Conservation (phyloP, 1,139 yeast genomes). For the Geotrichum citri-aurantii region DNA sequence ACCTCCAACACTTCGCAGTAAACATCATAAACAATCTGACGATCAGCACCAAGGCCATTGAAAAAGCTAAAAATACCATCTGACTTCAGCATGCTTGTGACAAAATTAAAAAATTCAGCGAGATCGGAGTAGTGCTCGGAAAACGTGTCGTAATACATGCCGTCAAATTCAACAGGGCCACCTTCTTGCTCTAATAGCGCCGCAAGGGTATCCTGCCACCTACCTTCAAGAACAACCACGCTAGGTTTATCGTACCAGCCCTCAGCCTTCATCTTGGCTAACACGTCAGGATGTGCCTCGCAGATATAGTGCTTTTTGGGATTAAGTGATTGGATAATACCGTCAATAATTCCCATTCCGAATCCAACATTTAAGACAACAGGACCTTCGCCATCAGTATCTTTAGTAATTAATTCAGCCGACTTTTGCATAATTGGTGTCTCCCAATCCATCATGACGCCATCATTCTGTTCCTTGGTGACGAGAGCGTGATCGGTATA, state of each 20-base stretch:
- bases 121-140: constrained; percentile 84
- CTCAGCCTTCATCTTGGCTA: constrained; percentile 56
- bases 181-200: constrained; percentile 45
- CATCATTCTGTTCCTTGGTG: constrained; percentile 71
- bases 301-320: constrained; percentile 79
- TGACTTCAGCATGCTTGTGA: constrained; percentile 78
- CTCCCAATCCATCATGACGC: constrained; percentile 99
- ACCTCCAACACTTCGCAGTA: constrained; percentile 75
- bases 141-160: constrained; percentile 89
- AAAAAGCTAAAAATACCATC: constrained; percentile 82
- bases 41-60: constrained; percentile 95
- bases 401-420: constrained; percentile 45
- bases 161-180: constrained; percentile 70
- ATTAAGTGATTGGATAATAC: constrained; percentile 53
- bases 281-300: constrained; percentile 93
- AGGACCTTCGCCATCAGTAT: constrained; percentile 34
- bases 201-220: constrained; percentile 85
- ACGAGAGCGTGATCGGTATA: constrained; percentile 67
- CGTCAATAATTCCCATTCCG: constrained; percentile 94
- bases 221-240: constrained; percentile 73
- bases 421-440: constrained; percentile 73
- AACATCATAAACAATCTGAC: constrained; percentile 83
- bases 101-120: constrained; percentile 73
- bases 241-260: constrained; percentile 81
- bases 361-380: constrained; percentile 79